phyloP scores from a whole-genome alignment of 257 asterid genomes.

The Ligustrum vulgare region DNA sequence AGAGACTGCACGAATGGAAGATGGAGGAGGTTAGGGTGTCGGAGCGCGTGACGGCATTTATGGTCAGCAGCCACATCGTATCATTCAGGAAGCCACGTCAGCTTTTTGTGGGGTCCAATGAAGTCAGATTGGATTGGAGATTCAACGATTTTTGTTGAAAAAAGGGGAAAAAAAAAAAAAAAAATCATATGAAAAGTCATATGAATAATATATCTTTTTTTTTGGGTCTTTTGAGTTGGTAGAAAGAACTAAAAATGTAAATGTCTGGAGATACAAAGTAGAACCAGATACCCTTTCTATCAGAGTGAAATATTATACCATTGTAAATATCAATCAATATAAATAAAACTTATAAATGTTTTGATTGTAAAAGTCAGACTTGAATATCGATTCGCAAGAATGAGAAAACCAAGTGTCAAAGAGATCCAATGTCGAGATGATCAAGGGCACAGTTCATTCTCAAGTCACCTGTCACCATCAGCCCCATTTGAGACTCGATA shows the following conservation, averaged over 20 bases:
- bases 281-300: constrained; percentile 51
- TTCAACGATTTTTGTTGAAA: constrained; percentile 71
- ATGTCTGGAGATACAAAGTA: constrained; percentile 70
- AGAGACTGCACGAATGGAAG: constrained; percentile 67
- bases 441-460: no score
- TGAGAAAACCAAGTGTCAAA: no score
- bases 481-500: no score
- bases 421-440: no score
- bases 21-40: constrained; percentile 92
- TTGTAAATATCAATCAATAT: neutral
- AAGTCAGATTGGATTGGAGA: constrained; percentile 92
- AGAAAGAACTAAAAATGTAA: neutral
- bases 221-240: neutral
- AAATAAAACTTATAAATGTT: neutral
- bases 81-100: constrained; percentile 85
- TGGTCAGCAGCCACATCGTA: constrained; percentile 86
- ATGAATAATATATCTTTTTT: neutral
- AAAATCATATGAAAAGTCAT: constrained; percentile 4
- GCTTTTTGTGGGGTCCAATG: constrained; percentile 63
- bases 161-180: neutral
- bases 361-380: no score
- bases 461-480: no score
- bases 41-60: constrained; percentile 87
- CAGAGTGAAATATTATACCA: constrained; percentile 15
- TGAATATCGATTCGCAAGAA: no score